phyloP scores from a whole-genome alignment of 768 basidiomycete species.

The Kwoniella botswanensis region DNA sequence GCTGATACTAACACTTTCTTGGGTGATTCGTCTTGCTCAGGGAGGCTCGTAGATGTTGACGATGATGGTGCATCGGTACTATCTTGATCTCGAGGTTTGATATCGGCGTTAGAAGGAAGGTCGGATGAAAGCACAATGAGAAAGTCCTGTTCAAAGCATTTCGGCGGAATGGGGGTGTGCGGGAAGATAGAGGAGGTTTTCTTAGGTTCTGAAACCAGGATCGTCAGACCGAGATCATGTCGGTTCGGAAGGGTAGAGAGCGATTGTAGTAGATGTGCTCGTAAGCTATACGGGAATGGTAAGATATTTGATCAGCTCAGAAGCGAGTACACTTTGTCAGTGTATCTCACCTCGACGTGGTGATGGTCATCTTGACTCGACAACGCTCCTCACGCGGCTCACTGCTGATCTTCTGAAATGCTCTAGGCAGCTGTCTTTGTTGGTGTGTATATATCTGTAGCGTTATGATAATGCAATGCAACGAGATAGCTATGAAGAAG shows the following conservation, averaged over 20 bases:
- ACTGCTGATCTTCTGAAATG: not conserved
- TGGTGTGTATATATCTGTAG: not conserved
- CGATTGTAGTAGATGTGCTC: slow-evolving; percentile 31
- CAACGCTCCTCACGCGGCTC: not conserved
- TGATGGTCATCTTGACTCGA: not conserved
- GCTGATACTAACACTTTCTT: slow-evolving; percentile 71
- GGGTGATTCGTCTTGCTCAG: not conserved
- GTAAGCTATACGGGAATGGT: slow-evolving; percentile 23
- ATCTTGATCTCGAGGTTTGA: not conserved
- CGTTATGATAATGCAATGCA: not conserved
- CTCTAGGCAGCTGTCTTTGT: not conserved
- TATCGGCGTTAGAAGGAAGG: slow-evolving; percentile 22
- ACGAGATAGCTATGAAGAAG: not conserved
- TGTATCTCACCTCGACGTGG: slow-evolving; percentile 5
- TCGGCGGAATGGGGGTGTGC: slow-evolving; percentile 67
- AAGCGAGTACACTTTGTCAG: not conserved
- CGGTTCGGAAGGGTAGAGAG: slow-evolving; percentile 29
- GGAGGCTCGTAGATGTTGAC: not conserved
- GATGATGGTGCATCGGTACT: not conserved
- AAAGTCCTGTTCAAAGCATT: slow-evolving; percentile 63
- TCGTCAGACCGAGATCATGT: slow-evolving; percentile 31
- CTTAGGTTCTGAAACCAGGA: slow-evolving; percentile 59
- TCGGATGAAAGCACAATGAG: slow-evolving; percentile 67
- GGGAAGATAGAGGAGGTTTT: slow-evolving; percentile 71
- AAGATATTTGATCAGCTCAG: not conserved